Evolutionary conservation across 768 basidiomycete genomes (phyloP).

Genomic region (Sarcodon sp.): DNA sequence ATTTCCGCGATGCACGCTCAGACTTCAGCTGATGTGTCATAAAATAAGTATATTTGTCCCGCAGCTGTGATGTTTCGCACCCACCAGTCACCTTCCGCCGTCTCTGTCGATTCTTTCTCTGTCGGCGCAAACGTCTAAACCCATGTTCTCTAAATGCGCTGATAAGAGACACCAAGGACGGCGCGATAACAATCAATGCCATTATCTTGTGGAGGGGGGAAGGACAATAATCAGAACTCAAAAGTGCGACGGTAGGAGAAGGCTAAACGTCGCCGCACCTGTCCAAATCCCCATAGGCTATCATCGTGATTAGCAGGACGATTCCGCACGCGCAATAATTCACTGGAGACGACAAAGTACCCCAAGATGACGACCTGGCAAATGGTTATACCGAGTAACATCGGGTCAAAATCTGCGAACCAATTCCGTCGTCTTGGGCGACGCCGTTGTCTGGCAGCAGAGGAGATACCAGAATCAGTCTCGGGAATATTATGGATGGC

Average conservation of each 20-base stretch:
- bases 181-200: conserved; percentile 26
- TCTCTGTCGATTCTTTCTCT: no score
- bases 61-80: no score
- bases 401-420: conserved; percentile 23
- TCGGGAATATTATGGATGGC: no score
- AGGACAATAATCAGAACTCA: not conserved
- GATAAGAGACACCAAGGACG: conserved; percentile 21
- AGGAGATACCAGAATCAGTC: not conserved
- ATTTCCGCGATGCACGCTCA: no score
- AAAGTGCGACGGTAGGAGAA: not conserved
- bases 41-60: no score
- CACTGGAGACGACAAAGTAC: conserved; percentile 27
- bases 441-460: conserved; percentile 6
- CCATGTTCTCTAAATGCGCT: conserved; percentile 20
- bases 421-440: conserved; percentile 11
- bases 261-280: conserved; percentile 9
- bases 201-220: conserved; percentile 16
- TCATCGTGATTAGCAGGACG: conserved; percentile 9
- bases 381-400: conserved; percentile 26
- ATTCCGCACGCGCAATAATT: conserved; percentile 21
- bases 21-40: no score
- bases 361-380: conserved; percentile 23
- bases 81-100: no score
- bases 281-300: conserved; percentile 25
- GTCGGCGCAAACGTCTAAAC: conserved; percentile 13